A percentile compares a stretch with the other conserved stretches of the same genome.
Conservation (phyloP, 164 flowering plant genomes). For the Umbellularia californica region DNA sequence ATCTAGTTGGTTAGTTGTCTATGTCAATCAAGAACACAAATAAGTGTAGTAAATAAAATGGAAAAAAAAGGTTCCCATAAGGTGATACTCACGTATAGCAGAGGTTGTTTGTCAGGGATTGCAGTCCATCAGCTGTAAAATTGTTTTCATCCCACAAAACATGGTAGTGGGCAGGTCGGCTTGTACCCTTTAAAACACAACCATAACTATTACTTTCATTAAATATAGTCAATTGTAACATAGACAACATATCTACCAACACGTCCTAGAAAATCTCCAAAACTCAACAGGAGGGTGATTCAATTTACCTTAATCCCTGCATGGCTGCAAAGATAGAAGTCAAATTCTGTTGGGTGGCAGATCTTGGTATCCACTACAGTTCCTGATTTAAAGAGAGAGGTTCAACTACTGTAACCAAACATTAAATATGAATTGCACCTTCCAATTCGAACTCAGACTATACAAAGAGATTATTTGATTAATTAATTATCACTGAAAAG, state of each 20-base stretch:
- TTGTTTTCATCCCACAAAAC: conserved; percentile 78
- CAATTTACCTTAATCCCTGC: conserved; percentile 69
- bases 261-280: not conserved
- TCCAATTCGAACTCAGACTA: conserved; percentile 14
- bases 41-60: not conserved
- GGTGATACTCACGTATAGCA: conserved; percentile 37
- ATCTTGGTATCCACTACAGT: conserved; percentile 83
- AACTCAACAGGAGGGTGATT: not conserved
- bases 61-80: not conserved
- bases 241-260: not conserved
- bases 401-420: not conserved
- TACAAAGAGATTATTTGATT: not conserved
- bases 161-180: conserved; percentile 46
- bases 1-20: not conserved
- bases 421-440: not conserved
- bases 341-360: conserved; percentile 79
- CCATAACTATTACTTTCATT: not conserved
- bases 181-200: conserved; percentile 26
- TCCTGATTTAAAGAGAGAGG: conserved; percentile 33
- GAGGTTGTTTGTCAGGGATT: conserved; percentile 62
- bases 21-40: not conserved
- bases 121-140: conserved; percentile 65
- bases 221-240: too few species aligned
- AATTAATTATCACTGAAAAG: too few species aligned
- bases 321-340: conserved; percentile 68